A percentile compares a stretch with the other conserved stretches of the same genome.
These are phyloP conservation scores for Astraeus odoratus DNA, from an alignment of 768 basidiomycete genomes.

Conservation along the genomic window DNA sequence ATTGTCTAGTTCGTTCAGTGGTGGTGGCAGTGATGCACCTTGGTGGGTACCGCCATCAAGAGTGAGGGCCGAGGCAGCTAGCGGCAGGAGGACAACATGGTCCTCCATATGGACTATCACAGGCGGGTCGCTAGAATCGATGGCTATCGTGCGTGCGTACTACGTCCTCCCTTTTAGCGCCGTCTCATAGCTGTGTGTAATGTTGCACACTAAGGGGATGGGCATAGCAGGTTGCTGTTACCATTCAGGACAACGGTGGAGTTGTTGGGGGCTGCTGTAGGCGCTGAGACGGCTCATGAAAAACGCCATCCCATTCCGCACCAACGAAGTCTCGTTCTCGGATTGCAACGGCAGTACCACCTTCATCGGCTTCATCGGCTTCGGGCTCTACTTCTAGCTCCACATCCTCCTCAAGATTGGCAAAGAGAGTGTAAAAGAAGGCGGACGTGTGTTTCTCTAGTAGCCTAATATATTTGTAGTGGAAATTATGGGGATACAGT, in stretches of 20 bases:
- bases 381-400: constrained; percentile 51
- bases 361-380: constrained; percentile 20
- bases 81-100: too few species aligned
- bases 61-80: too few species aligned
- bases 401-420: constrained; percentile 93
- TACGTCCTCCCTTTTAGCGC: constrained; percentile 30
- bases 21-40: background rate
- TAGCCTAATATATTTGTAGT: constrained; percentile 96
- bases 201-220: constrained; percentile 17
- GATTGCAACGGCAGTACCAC: background rate
- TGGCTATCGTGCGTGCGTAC: constrained; percentile 7
- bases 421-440: constrained; percentile 90
- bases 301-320: constrained; percentile 17
- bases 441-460: constrained; percentile 82
- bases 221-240: background rate
- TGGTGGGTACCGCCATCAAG: background rate
- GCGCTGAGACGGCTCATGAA: background rate
- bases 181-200: constrained; percentile 19
- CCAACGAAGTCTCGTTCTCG: background rate
- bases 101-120: constrained; percentile 23
- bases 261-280: background rate
- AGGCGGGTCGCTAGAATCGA: constrained; percentile 13
- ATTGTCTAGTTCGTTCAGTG: constrained; percentile 13
- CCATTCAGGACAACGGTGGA: background rate
- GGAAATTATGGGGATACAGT: constrained; percentile 93